Evolutionary conservation across 78 protist species (phyloP), one percentile per base, ranked within the genome.

Genomic region (Monocercomonoides exilis): DNA sequence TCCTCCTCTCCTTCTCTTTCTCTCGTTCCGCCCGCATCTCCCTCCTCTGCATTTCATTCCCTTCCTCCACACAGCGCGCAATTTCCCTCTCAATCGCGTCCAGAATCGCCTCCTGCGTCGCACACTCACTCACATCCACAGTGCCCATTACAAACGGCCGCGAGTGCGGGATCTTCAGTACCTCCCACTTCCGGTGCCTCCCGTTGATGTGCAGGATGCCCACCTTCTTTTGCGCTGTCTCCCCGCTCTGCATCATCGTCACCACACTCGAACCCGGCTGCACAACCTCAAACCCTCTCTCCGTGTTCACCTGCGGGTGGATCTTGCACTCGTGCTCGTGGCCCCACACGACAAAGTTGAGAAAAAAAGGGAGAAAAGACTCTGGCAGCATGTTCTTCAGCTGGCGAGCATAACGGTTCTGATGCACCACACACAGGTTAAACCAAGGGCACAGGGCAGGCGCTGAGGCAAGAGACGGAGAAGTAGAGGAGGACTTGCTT

Each of bases 321-420:
- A 90, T 84, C 5, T 80, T 44, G 86, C 96, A 91, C 85, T 95
- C 96, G 70, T 95, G 99, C 92, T 96, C 99, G 80, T 95, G 97
- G 0, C 98, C 99, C 99, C 99, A 98, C 0, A 97, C 0, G 32
- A 96, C 97, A 34, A 97, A 85, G 91, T 98, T 95, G 11, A 21
- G 82, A 21, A 79, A 33, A 4, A 41, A 29, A 5, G 82, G 82
- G 5, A 79, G 5, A 41, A 79, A 21, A 38, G 82, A 21, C 6
- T 79, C 82, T 6, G 21, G 82, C 6, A 79, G 43, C 82, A 21
- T 79, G 82, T 54, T 54, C 21, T 54, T 54, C 70, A 79, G 82
- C 5, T 33, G 82, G 36, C 36, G 82, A 6, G 82, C 85, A 0
- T 21, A 44, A 80, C 97, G 32, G 86, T 96, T 96, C 77, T 98